Percentiles rank a stretch among this genome's conserved stretches.
Conservation (phyloP, 257 asterid species). For the Lavandula angustifolia region DNA sequence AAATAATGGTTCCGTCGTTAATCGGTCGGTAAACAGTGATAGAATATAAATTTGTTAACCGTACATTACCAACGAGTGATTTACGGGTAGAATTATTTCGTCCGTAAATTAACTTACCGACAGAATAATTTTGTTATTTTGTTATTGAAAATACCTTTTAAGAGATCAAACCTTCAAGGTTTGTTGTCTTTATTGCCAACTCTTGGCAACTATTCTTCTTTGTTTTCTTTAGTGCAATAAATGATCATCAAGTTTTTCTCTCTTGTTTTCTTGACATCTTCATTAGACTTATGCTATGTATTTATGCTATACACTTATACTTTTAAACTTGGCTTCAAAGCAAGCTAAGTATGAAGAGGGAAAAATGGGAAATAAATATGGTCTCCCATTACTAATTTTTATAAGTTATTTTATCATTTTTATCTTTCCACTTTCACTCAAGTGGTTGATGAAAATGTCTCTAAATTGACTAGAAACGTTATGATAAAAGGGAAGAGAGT, state of each 20-base stretch:
- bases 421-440: constrained; percentile 40
- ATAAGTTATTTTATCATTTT: constrained; percentile 28
- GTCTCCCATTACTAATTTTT: constrained; percentile 33
- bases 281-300: not conserved
- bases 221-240: not conserved
- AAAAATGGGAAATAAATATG: constrained; percentile 15
- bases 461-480: constrained; percentile 37
- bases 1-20: too few relatives aligned
- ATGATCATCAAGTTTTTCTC: not conserved
- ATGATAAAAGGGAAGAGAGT: constrained; percentile 37
- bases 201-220: not conserved
- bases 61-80: too few relatives aligned
- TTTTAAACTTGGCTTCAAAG: constrained; percentile 44
- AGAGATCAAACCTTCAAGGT: too few relatives aligned
- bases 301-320: constrained; percentile 1
- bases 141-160: too few relatives aligned
- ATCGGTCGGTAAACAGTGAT: too few relatives aligned
- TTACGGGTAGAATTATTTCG: too few relatives aligned
- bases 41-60: too few relatives aligned
- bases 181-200: too few relatives aligned
- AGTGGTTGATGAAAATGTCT: constrained; percentile 48
- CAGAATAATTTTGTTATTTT: too few relatives aligned
- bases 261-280: not conserved
- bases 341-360: constrained; percentile 34
- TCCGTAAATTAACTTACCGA: too few relatives aligned